Base-by-base conservation (phyloP, 2,329 filamentous ascomycete genomes). In the Ophiobolus disseminans region DNA sequence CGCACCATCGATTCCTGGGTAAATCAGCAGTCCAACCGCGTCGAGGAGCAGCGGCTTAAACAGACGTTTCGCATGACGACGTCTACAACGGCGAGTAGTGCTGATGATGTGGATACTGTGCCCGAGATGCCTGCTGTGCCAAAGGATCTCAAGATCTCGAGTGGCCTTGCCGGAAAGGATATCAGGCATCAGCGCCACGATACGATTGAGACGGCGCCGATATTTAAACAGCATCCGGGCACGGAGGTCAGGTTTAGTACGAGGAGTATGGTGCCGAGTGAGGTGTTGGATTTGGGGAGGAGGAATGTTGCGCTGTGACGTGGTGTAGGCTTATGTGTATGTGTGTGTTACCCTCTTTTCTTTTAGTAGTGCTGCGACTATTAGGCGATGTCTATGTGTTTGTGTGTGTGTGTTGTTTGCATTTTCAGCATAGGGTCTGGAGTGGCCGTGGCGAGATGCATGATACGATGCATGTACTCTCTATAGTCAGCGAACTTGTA, bases 1-100 rank as follows among this genome's bases (percentile, higher is more conserved):
- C 70, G 73, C 40, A 75, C 73, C 19, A 63, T 75, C 28, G 69
- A 75, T 55, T 70, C 65, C 1, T 75, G 73, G 73, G 73, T 75
- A 10, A 69, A 71, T 44, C 65, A 74, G 35, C 73, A 75, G 45
- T 62, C 73, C 1, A 69, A 64, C 39, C 69, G 69, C 6, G 54
- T 75, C 14, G 71, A 73, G 47, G 68, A 66, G 37, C 65, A 68
- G 46, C 66, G 66, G 40, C 57, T 74, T 14, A 68, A 63, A 30
- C 65, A 73, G 16, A 66, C 72, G 32, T 67, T 66, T 42, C 66
- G 69, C 28, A 59, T 66, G 44, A 71, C 67, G 3, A 59, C 61
- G 19, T 62, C 53, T 67, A 55, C 40, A 64, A 62, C 3, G 53
- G 39, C 4, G 57, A 61, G 13, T n/a, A 53, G 53, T 7, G 48